Evolutionary conservation across 495 filamentous ascomycete genomes (phyloP).

Genomic region (Penicillium diatomitis): DNA sequence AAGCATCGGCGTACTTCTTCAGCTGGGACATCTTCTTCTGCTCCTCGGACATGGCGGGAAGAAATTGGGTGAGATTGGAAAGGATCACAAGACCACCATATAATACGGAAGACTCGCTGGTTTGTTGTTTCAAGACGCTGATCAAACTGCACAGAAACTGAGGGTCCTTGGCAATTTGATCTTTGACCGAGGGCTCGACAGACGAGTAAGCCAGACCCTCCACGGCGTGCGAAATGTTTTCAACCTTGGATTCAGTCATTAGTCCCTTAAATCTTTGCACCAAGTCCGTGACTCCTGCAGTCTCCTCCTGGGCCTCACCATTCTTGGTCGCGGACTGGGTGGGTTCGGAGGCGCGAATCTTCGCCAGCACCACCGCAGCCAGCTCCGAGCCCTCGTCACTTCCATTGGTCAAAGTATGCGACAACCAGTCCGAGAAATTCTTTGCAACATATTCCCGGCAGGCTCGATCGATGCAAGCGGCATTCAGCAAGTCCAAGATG

Average conservation of each 20-base stretch:
- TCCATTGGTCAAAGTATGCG: conserved; percentile 62
- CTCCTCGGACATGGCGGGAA: conserved; percentile 74
- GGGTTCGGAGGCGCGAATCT: conserved; percentile 48
- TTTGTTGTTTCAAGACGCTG: conserved; percentile 48
- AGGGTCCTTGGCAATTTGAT: conserved; percentile 59
- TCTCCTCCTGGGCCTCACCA: conserved; percentile 33
- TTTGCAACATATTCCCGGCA: conserved; percentile 75
- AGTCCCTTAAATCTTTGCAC: conserved; percentile 70
- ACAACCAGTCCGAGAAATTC: conserved; percentile 74
- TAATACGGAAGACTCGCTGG: conserved; percentile 56
- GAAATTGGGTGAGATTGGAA: conserved; percentile 72
- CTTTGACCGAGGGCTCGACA: conserved; percentile 71
- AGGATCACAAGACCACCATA: conserved; percentile 83
- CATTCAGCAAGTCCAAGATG: conserved; percentile 78
- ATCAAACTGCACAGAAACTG: conserved; percentile 59
- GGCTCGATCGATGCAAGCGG: conserved; percentile 70
- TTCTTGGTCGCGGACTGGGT: conserved; percentile 27
- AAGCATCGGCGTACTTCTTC: conserved; percentile 85
- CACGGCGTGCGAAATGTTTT: conserved; percentile 56
- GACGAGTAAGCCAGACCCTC: conserved; percentile 93
- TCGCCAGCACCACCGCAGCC: conserved; percentile 80
- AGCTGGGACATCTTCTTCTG: conserved; percentile 83
- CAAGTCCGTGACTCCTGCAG: conserved; percentile 58
- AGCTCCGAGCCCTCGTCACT: conserved; percentile 55
- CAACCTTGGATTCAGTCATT: conserved; percentile 53